These are phyloP conservation scores for Curvularia verruculosa DNA, from an alignment of 2,329 filamentous ascomycete genomes.

Conservation along the genomic window DNA sequence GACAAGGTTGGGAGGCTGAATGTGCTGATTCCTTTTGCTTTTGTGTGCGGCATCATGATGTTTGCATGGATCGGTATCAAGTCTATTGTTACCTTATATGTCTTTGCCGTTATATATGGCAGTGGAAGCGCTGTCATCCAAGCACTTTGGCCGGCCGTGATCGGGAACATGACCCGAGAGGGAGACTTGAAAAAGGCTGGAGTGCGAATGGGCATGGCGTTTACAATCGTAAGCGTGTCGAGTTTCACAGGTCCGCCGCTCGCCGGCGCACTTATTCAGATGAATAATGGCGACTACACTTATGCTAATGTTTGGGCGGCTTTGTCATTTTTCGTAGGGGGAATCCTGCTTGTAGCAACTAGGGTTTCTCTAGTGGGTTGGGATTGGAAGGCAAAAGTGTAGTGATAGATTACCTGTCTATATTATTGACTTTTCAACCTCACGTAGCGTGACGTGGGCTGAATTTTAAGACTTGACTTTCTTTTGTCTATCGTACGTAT, in stretches of 20 bases:
- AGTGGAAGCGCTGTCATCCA: constrained; percentile 38
- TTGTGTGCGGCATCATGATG: constrained; percentile 56
- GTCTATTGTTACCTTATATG: constrained; percentile 33
- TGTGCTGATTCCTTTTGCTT: constrained; percentile 56
- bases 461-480: too few species aligned
- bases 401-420: background rate
- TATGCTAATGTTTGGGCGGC: constrained; percentile 49
- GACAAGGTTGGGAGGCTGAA: constrained; percentile 52
- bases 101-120: constrained; percentile 42
- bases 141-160: constrained; percentile 38
- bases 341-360: constrained; percentile 33
- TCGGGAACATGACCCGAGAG: constrained; percentile 41
- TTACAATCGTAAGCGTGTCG: constrained; percentile 45
- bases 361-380: constrained; percentile 38
- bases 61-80: constrained; percentile 43
- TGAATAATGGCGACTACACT: constrained; percentile 36
- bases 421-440: too few species aligned
- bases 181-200: constrained; percentile 43
- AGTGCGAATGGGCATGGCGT: constrained; percentile 47
- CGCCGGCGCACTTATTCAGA: constrained; percentile 44
- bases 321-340: constrained; percentile 39
- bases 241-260: constrained; percentile 45
- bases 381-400: constrained; percentile 37
- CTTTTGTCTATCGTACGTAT: too few species aligned
- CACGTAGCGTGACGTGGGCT: background rate